Base-by-base conservation (phyloP, 2,329 filamentous ascomycete genomes). In the Talaromyces amestolkiae region DNA sequence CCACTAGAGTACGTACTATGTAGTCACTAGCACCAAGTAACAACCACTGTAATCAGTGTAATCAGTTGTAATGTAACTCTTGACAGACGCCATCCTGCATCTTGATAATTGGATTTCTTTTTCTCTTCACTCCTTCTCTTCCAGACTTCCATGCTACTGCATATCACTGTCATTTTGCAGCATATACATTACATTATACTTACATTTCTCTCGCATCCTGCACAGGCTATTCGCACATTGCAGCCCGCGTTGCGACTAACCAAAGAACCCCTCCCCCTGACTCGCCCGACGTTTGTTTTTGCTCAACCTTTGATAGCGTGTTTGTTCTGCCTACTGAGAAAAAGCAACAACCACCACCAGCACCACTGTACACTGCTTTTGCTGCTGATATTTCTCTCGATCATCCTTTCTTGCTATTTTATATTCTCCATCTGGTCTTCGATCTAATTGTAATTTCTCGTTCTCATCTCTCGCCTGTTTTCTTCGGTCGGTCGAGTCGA, bases 41-140 rank as follows among this genome's bases (percentile, higher is more conserved):
- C 9, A 10, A 37, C 35, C 13, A 37, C 9, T 37, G 35, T 37
- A 37, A 10, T 37, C 35, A 37, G 13, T 3, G 35, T 11, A 37
- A 13, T 37, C 6, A n/a, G 22, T 31, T 31, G 27, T 15, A 35
- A 56, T 56, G 51, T 37, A 56, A 56, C 51, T 56, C 51, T 53
- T 53, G 49, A 53, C 49, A 53, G 58, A 41, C 58, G 59, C 27
- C 43, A 24, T 39, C 59, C 22, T 61, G 27, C 58, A 19, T 61
- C 47, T 35, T 31, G 27, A 31, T 31, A 31, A 31, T 31, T 31
- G 5, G 15, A 31, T 49, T 45, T 17, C 58, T 47, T n/a, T 47
- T 43, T 54, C 22, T 22, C 49, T 56, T 24, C 47, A 3, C 49
- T 63, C 13, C 45, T 22, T 41, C 47, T 37, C 27, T 31, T 31